Percentiles rank a stretch among this genome's conserved stretches.
Evolutionary conservation across 345 rosid genomes (phyloP).

Genomic region (Pelargonium nanum): DNA sequence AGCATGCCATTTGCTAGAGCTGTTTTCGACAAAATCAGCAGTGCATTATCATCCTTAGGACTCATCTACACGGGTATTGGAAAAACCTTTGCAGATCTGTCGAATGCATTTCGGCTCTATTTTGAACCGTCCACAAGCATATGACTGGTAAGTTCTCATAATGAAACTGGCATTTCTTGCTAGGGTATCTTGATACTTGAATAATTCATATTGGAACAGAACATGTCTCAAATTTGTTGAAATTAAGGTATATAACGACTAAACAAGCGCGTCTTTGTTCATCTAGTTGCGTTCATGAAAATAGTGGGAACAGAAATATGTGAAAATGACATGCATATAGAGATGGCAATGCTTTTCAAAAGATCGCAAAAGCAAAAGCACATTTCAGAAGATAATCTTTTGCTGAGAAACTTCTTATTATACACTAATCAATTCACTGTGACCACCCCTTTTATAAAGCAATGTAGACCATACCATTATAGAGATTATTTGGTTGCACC

Average conservation of each 20-base stretch:
- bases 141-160: no score
- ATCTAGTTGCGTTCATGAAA: not conserved
- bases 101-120: conserved; percentile 5
- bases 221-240: not conserved
- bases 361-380: conserved; percentile 25
- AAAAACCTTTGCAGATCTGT: conserved; percentile 64
- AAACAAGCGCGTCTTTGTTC: not conserved
- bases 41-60: conserved; percentile 69
- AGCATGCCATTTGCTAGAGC: conserved; percentile 60
- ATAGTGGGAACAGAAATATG: conserved; percentile 22
- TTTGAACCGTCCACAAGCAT: no score
- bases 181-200: no score
- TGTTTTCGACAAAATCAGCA: conserved; percentile 54
- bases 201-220: no score
- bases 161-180: no score
- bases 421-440: conserved; percentile 23
- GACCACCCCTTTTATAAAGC: not conserved
- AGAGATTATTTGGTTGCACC: not conserved
- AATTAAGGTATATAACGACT: not conserved
- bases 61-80: conserved; percentile 85
- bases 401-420: conserved; percentile 33
- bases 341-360: conserved; percentile 16
- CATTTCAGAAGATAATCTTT: conserved; percentile 27
- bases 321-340: conserved; percentile 20
- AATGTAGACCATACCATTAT: not conserved